Percentiles rank a stretch among this genome's conserved stretches.
Conservation (phyloP, 805 yeast genomes). For the Metschnikowia gelsemii region DNA sequence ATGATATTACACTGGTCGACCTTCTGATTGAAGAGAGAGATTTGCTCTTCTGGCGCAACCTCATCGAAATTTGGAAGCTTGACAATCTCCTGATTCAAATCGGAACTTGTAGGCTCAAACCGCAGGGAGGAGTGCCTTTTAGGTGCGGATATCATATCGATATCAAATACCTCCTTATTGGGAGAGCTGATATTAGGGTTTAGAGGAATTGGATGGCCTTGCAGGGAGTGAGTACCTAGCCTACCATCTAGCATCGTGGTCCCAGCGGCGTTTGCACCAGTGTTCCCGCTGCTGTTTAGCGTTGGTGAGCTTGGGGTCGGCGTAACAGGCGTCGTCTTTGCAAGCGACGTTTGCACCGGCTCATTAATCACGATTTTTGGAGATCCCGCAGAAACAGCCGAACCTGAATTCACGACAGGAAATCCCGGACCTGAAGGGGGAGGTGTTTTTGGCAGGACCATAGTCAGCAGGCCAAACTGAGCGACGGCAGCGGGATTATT, state of each 20-base stretch:
- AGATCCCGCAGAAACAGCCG: constrained; percentile 6
- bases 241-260: constrained; percentile 16
- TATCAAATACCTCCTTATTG: constrained; percentile 63
- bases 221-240: constrained; percentile 20
- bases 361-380: constrained; percentile 23
- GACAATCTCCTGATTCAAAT: constrained; percentile 48
- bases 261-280: constrained; percentile 7
- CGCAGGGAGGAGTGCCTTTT: constrained; percentile 91
- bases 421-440: constrained; percentile 6
- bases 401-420: neutral
- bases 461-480: constrained; percentile 10
- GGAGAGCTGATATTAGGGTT: constrained; percentile 59
- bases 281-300: neutral
- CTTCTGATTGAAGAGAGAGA: constrained; percentile 78
- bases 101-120: constrained; percentile 67
- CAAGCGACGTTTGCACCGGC: constrained; percentile 18
- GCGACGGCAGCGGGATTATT: constrained; percentile 7
- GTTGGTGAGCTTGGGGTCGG: constrained; percentile 22
- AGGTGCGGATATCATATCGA: constrained; percentile 77
- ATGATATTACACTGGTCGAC: constrained; percentile 92
- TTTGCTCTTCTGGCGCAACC: constrained; percentile 74
- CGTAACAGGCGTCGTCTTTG: constrained; percentile 19
- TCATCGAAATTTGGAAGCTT: constrained; percentile 87
- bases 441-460: constrained; percentile 10
- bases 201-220: constrained; percentile 47